A percentile compares a stretch with the other conserved stretches of the same genome.
These are phyloP conservation scores for Plasmodium knowlesi DNA, from an alignment of 169 alveolate species.

Conservation along the genomic window DNA sequence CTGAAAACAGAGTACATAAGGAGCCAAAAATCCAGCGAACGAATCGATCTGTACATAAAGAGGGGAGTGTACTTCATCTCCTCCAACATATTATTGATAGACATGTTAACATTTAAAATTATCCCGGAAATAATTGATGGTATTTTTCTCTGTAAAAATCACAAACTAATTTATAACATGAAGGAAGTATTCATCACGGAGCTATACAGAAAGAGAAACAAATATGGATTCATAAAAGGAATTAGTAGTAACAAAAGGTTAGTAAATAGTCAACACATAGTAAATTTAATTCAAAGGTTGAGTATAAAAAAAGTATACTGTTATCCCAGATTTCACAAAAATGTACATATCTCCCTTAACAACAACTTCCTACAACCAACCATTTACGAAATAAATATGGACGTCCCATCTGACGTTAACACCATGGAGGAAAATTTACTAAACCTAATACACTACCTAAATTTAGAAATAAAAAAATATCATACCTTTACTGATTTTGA, in stretches of 20 bases:
- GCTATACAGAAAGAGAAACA: slow-evolving; percentile 66
- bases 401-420: background rate
- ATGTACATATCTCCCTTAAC: slow-evolving; percentile 53
- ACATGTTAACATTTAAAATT: slow-evolving; percentile 70
- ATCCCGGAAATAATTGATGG: slow-evolving; percentile 76
- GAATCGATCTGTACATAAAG: slow-evolving; percentile 69
- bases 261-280: slow-evolving; percentile 34
- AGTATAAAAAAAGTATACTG: slow-evolving; percentile 56
- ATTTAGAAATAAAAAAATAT: slow-evolving; percentile 59
- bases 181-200: slow-evolving; percentile 68
- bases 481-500: slow-evolving; percentile 58
- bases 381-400: slow-evolving; percentile 59
- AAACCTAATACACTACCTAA: slow-evolving; percentile 45
- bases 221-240: slow-evolving; percentile 71
- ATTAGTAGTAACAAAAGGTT: slow-evolving; percentile 57
- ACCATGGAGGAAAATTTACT: slow-evolving; percentile 49
- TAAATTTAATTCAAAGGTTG: slow-evolving; percentile 25
- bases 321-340: slow-evolving; percentile 72
- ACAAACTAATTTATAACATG: slow-evolving; percentile 40
- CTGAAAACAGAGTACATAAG: slow-evolving; percentile 62
- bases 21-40: slow-evolving; percentile 58
- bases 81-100: slow-evolving; percentile 56
- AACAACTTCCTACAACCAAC: slow-evolving; percentile 70
- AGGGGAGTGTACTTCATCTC: slow-evolving; percentile 72
- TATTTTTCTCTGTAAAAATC: slow-evolving; percentile 60